Evolutionary conservation across 176 grass and related monocot genomes (phyloP).

Genomic region (Aegilops sharonensis): DNA sequence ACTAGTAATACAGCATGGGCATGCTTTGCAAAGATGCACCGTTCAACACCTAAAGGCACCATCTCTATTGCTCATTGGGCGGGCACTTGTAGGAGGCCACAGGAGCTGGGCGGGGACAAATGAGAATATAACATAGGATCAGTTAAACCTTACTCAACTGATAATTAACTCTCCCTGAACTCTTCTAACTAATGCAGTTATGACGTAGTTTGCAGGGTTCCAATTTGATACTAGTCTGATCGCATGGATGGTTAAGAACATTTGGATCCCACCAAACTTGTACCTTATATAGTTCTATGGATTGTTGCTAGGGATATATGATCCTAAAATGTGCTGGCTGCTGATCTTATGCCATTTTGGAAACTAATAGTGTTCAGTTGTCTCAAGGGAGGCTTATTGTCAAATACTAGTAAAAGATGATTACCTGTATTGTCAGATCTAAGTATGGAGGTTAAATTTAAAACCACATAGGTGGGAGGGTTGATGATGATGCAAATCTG

Average conservation of each 20-base stretch:
- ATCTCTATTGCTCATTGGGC: not conserved
- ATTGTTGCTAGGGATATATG: not conserved
- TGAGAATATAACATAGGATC: not conserved
- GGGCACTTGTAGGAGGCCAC: not conserved
- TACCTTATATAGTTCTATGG: not conserved
- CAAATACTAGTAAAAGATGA: not conserved
- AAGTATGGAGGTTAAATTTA: not conserved
- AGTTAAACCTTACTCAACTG: not conserved
- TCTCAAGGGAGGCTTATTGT: not conserved
- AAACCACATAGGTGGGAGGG: not conserved
- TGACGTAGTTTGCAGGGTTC: not conserved
- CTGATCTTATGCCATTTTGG: not conserved
- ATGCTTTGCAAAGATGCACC: not conserved
- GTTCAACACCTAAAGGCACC: not conserved
- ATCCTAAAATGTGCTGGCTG: conserved; percentile 1
- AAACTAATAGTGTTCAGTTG: not conserved
- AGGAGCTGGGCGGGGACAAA: not conserved
- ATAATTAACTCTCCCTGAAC: not conserved
- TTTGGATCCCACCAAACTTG: conserved; percentile 1
- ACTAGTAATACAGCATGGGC: not conserved
- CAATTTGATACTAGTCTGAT: not conserved
- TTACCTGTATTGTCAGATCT: not conserved
- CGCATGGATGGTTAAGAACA: not conserved
- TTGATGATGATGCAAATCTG: not conserved
- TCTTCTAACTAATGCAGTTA: not conserved